These are phyloP conservation scores for Cucumis melo DNA, from an alignment of 306 rosid genomes.

Conservation along the genomic window DNA sequence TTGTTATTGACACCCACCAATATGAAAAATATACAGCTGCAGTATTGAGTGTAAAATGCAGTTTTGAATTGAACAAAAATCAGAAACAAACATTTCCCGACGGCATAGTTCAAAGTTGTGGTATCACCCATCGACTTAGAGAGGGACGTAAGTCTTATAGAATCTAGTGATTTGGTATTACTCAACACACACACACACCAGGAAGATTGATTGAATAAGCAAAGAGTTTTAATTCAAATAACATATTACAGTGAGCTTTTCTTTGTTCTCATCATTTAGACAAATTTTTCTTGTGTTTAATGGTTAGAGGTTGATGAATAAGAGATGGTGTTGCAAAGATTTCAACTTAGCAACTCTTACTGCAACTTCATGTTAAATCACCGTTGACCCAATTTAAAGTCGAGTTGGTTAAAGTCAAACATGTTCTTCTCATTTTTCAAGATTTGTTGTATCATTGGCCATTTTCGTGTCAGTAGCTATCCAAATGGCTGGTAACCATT, in stretches of 20 bases:
- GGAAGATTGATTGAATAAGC: not conserved
- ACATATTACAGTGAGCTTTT: not conserved
- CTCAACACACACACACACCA: not conserved
- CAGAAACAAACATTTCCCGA: too few relatives aligned
- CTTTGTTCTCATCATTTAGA: not conserved
- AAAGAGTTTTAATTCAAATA: not conserved
- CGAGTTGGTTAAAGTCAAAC: not conserved
- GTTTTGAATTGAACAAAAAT: not conserved
- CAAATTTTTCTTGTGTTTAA: not conserved
- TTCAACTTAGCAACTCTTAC: not conserved
- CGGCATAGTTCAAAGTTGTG: not conserved
- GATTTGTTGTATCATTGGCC: not conserved
- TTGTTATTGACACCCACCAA: not conserved
- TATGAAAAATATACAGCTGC: not conserved
- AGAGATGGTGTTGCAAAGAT: not conserved
- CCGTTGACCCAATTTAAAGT: not conserved
- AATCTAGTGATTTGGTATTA: not conserved
- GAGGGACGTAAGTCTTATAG: not conserved
- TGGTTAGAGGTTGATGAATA: not conserved
- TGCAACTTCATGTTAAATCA: not conserved
- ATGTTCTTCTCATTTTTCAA: not conserved
- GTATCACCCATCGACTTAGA: not conserved
- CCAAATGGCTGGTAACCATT: not conserved
- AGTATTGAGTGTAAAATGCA: not conserved
- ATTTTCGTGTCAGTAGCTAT: not conserved